Evolutionary conservation across 306 rosid genomes (phyloP), one percentile per base, ranked within the genome.

Genomic region (Vigna reflexopilosa): DNA sequence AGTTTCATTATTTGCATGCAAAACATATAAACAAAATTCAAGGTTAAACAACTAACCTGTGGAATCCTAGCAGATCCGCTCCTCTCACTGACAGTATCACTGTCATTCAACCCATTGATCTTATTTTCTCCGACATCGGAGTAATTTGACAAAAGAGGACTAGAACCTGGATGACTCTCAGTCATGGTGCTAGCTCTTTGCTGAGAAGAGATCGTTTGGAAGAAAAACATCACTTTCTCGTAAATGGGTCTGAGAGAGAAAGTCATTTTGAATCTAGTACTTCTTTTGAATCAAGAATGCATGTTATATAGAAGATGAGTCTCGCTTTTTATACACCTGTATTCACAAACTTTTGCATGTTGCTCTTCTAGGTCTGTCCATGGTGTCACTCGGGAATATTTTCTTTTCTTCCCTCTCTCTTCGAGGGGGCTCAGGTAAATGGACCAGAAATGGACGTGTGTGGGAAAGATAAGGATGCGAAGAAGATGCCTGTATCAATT

Each of bases 11-110:
- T 48, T 47, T 1, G 3, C 8, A 68, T 47, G 13, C 11, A 40
- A 57, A 44, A 14, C 19, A 52, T 9, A 55, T 19, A 19, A 44
- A 11, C 6, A 15, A 54, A 13, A 51, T 13, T 7, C 17, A 47
- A 42, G 4, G 40, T 16, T 20, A 70, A 42, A 42, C 13, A 77
- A 73, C 74, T 4, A 30, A 82, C 89, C 82, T 76, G 52, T 22
- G 34, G 59, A 34, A 48, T 15, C 9, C 71, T 4, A 32, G 24
- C 36, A 11, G 34, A n/a, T 5, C 0, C 7, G 44, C 0, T 15
- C 5, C 20, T 50, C 10, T 54, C 51, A 19, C 20, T 6, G 10
- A 12, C 65, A 19, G 34, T 22, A 66, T 38, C 70, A 7, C 7
- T 64, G 19, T 42, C 47, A 4, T 4, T 11, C 80, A 12, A 45